Evolutionary conservation across 306 rosid species (phyloP).

Genomic region (Dryas octopetala): DNA sequence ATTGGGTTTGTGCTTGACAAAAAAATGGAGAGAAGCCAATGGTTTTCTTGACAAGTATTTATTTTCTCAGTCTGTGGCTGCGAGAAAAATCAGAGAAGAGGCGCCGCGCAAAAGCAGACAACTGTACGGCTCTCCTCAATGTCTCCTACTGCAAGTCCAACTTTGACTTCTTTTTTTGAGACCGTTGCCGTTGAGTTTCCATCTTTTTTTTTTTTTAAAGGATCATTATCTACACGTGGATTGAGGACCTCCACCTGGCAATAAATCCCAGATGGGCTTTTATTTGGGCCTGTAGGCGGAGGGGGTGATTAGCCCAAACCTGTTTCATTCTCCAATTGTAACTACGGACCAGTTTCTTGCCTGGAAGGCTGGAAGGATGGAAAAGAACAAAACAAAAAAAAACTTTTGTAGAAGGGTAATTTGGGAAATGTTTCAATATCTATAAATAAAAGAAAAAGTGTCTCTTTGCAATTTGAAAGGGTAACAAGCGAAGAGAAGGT

Average conservation of each 20-base stretch:
- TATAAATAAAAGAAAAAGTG: neutral
- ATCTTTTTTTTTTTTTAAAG: neutral
- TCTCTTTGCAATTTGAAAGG: neutral
- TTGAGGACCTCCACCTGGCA: no score
- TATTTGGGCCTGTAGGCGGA: neutral
- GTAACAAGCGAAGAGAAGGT: neutral
- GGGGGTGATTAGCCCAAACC: neutral
- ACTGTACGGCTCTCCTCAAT: conserved; percentile 9
- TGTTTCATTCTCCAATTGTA: neutral
- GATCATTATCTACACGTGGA: neutral
- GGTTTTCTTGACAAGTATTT: neutral
- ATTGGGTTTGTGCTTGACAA: conserved; percentile 18
- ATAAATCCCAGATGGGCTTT: neutral
- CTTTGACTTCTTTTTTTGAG: conserved; percentile 6
- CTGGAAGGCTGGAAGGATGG: neutral
- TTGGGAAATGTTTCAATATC: neutral
- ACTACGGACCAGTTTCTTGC: neutral
- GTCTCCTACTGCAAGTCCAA: neutral
- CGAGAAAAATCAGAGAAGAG: conserved; percentile 1
- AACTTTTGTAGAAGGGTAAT: neutral
- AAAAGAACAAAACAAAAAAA: neutral
- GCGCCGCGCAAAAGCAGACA: conserved; percentile 18
- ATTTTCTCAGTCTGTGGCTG: neutral
- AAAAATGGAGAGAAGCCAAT: neutral
- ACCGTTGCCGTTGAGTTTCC: conserved; percentile 22